Base-by-base conservation (phyloP, 1,284 basidiomycete genomes). In the Erythrobasidium hasegawianum region DNA sequence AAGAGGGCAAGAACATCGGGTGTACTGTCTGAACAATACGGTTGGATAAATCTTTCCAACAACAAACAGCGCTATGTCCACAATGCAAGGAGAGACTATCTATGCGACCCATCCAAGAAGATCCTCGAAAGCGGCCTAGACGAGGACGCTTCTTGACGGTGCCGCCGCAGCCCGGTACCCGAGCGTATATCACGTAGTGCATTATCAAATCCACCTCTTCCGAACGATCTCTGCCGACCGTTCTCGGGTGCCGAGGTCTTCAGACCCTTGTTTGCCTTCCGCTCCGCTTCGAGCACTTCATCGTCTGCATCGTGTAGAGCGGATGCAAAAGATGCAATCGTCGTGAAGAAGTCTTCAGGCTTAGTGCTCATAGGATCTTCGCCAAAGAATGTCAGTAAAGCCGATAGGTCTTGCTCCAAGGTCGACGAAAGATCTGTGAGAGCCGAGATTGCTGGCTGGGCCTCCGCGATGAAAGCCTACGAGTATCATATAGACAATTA, bases 101-200 rank as follows among this genome's bases (percentile, higher is more conserved):
- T 49, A 52, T 49, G 41, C 24, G 64, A 39, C 16, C 86, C 86
- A 72, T 91, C 89, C 50, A 89, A 72, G 73, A 92, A 91, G 38
- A 93, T 88, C 80, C 87, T 89, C 79, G 84, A 89, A 52, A 83
- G 75, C 2, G 83, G 80, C 33, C 80, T 68, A 59, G 52, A 41
- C 80, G 78, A 22, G 27, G 47, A 40, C 54, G 80, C 78, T 71
- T 85, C 80, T 64, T 85, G 79, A 67, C 83, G 83, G 14, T 86
- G 87, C 20, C 71, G 62, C 9, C 71, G 60, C 10, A 68, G 20
- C 10, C 56, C 62, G 0, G 64, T 40, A 33, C 79, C 77, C 29
- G 84, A 82, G 39, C 86, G 84, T 79, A 93, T 84, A 68, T 86
- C 90, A 39, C 87, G 84, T 57, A 93, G 87, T 8, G 87, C 88